Evolutionary conservation across 2,329 filamentous ascomycete genomes (phyloP).

Genomic region (Nigrospora osmanthi): DNA sequence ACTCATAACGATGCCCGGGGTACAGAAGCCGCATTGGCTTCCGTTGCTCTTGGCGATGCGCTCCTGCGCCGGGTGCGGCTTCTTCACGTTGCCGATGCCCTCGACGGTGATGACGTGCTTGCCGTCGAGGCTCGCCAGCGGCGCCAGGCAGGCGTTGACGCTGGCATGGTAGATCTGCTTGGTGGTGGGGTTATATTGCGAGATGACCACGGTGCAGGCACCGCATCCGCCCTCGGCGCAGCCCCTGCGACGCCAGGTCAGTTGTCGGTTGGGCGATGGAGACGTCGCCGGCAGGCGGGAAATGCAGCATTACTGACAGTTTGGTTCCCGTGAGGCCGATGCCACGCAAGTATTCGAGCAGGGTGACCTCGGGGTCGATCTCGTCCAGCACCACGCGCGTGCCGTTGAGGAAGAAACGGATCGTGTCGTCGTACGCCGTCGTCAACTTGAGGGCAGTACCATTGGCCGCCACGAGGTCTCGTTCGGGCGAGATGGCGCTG

Average conservation of each 20-base stretch:
- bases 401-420: slow-evolving; percentile 92
- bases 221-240: slow-evolving; percentile 96
- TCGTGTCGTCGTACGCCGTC: slow-evolving; percentile 73
- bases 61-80: slow-evolving; percentile 84
- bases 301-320: slow-evolving; percentile 43
- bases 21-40: slow-evolving; percentile 91
- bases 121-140: slow-evolving; percentile 85
- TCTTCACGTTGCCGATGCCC: slow-evolving; percentile 82
- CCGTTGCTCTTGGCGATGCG: slow-evolving; percentile 86
- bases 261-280: not conserved
- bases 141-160: slow-evolving; percentile 91
- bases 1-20: slow-evolving; percentile 96
- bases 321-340: slow-evolving; percentile 95
- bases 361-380: slow-evolving; percentile 83
- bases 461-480: slow-evolving; percentile 15
- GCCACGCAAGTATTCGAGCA: slow-evolving; percentile 87
- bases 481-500: slow-evolving; percentile 42
- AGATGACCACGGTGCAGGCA: slow-evolving; percentile 91
- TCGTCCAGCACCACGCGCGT: slow-evolving; percentile 80
- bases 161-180: slow-evolving; percentile 92
- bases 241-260: slow-evolving; percentile 39
- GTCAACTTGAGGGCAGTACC: slow-evolving; percentile 49
- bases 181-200: slow-evolving; percentile 87
- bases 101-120: slow-evolving; percentile 98
- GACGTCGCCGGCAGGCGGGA: not conserved